Evolutionary conservation across 805 yeast species (phyloP).

Genomic region (Yamadazyma scolyti): DNA sequence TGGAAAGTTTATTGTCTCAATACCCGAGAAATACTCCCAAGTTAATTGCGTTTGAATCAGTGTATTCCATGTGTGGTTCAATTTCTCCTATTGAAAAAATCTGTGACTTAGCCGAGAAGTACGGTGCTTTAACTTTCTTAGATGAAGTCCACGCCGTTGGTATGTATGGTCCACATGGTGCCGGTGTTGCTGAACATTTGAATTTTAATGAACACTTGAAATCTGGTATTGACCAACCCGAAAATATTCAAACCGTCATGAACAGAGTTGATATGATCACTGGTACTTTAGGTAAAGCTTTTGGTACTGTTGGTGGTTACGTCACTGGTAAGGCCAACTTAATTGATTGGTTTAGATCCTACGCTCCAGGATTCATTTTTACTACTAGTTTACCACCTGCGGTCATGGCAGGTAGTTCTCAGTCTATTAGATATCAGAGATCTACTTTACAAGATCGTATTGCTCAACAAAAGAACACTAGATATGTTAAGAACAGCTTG

Average conservation of each 20-base stretch:
- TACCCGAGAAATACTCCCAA: slow-evolving; percentile 90
- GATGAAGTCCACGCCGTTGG: slow-evolving; percentile 99
- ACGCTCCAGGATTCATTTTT: slow-evolving; percentile 96
- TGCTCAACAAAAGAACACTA: slow-evolving; percentile 79
- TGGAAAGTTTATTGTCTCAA: slow-evolving; percentile 72
- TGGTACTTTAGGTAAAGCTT: slow-evolving; percentile 96
- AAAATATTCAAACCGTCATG: slow-evolving; percentile 54
- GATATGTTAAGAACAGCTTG: slow-evolving; percentile 76
- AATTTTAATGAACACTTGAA: slow-evolving; percentile 80
- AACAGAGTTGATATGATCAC: slow-evolving; percentile 94
- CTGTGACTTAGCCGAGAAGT: slow-evolving; percentile 94
- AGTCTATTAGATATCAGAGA: slow-evolving; percentile 84
- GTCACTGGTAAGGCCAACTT: slow-evolving; percentile 82
- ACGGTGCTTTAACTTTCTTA: slow-evolving; percentile 93
- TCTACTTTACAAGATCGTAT: slow-evolving; percentile 72
- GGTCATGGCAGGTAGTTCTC: slow-evolving; percentile 90
- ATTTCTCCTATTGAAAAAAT: slow-evolving; percentile 89
- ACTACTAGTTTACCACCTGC: slow-evolving; percentile 98
- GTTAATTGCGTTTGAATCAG: slow-evolving; percentile 94
- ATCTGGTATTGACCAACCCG: slow-evolving; percentile 53
- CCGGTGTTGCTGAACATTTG: slow-evolving; percentile 97
- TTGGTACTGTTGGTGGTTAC: slow-evolving; percentile 97
- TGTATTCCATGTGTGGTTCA: slow-evolving; percentile 98
- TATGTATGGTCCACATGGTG: slow-evolving; percentile 98
- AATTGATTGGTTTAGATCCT: slow-evolving; percentile 94